Conservation (phyloP, 1,284 basidiomycete species). For the Taiwanofungus camphoratus region DNA sequence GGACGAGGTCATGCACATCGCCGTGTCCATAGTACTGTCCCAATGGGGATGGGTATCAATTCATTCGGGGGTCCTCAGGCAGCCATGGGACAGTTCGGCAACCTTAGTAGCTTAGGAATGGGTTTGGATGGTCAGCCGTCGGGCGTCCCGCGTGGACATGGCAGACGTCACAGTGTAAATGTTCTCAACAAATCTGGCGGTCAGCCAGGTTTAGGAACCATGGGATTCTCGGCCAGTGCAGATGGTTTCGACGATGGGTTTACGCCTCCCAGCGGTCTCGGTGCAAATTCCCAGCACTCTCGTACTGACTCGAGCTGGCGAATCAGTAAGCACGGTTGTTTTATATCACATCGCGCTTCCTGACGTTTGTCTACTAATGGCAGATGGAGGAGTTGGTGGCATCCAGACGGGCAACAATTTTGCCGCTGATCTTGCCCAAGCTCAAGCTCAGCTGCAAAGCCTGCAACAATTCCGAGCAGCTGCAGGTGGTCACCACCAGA, state of each 20-base stretch:
- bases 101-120: constrained; percentile 48
- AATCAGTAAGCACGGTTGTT: constrained; percentile 54
- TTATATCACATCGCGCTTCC: constrained; percentile 3
- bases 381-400: constrained; percentile 70
- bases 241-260: constrained; percentile 80
- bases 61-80: constrained; percentile 43
- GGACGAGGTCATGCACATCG: constrained; percentile 63
- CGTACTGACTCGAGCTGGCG: constrained; percentile 86
- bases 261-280: constrained; percentile 43
- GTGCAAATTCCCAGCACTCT: constrained; percentile 71
- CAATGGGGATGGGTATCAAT: constrained; percentile 47
- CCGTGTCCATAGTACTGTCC: constrained; percentile 84
- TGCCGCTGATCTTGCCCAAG: constrained; percentile 82
- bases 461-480: constrained; percentile 96
- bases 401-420: constrained; percentile 60
- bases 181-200: constrained; percentile 71
- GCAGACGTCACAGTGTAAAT: constrained; percentile 91
- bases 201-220: constrained; percentile 41
- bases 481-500: constrained; percentile 90
- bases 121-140: constrained; percentile 61
- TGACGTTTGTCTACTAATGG: constrained; percentile 12
- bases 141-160: constrained; percentile 77
- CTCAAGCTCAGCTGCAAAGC: constrained; percentile 95
- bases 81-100: constrained; percentile 66
- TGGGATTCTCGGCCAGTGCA: constrained; percentile 50